Conservation (phyloP, 75 land plant genomes). For the Picea sitchensis region DNA sequence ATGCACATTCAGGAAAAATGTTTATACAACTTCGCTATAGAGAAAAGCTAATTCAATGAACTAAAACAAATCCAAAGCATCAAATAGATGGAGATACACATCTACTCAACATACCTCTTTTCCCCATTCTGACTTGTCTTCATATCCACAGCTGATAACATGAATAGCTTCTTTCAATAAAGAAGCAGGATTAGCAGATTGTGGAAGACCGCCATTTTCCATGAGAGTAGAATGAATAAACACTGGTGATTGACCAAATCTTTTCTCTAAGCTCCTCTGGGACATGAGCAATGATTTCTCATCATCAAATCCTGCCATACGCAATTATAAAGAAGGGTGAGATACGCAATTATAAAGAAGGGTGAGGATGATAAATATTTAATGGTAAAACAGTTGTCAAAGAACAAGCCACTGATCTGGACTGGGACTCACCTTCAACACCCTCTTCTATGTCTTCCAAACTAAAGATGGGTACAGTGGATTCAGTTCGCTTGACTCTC, state of each 20-base stretch:
- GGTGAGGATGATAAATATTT: background rate
- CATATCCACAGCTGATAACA: conserved; percentile 98
- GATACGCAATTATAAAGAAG: conserved; percentile 1
- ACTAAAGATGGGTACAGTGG: conserved; percentile 78
- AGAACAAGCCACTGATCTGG: background rate
- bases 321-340: background rate
- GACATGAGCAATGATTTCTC: conserved; percentile 85
- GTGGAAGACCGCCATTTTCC: conserved; percentile 89
- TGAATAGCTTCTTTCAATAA: conserved; percentile 95
- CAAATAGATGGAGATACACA: background rate
- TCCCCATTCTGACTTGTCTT: conserved; percentile 98
- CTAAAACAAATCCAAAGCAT: background rate
- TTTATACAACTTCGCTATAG: background rate
- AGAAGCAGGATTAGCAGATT: conserved; percentile 70
- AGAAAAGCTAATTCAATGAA: background rate
- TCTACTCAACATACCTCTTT: conserved; percentile 67
- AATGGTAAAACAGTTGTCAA: background rate
- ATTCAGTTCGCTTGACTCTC: conserved; percentile 63
- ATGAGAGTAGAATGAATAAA: conserved; percentile 87
- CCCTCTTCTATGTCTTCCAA: conserved; percentile 90
- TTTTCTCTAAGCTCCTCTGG: conserved; percentile 87
- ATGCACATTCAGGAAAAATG: background rate
- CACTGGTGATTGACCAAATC: conserved; percentile 97
- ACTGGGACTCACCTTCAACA: conserved; percentile 53
- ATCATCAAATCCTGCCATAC: conserved; percentile 71